Evolutionary conservation across 2,329 filamentous ascomycete species (phyloP), one percentile per base, ranked within the genome.

Genomic region (Scopulariopsis brevicaulis): DNA sequence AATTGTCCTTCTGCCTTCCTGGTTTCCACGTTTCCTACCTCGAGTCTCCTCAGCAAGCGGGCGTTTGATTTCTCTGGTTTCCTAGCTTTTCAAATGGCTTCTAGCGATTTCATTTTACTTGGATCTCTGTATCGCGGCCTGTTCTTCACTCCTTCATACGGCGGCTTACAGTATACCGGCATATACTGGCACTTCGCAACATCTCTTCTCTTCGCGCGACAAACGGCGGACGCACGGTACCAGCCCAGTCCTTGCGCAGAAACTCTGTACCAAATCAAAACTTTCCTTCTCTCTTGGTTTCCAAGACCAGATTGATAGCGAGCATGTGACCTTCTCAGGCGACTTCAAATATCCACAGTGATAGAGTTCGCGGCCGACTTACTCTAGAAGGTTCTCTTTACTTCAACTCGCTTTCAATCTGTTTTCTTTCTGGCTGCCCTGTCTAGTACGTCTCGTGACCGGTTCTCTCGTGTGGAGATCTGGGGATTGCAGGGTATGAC

Each of bases 161-260:
- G n/a, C 46, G 46, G 46, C 46, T 24, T 14, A 22, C 46, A 50
- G 46, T 50, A 50, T 50, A 50, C 46, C 46, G 46, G 46, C 5
- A 50, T 24, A 24, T 50, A 24, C 20, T 50, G 46, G 8, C 18
- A 50, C 11, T 22, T 50, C 22, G n/a, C 46, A 22, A 51, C 46
- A 53, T 20, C 37, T 50, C 54, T 48, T 56, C 34, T 50, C n/a
- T 50, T 50, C 46, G n/a, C 46, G 46, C 40, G 40, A 51, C 43
- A 51, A 52, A 48, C 55, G 52, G 28, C 34, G 55, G 55, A 57
- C 55, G 37, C 50, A 53, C 22, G 48, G 55, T 53, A 57, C 55
- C 55, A 57, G 48, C 46, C 55, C 55, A 57, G 48, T 57, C 55
- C 50, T 43, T 28, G 28, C 50, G 55, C 43, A 48, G 55, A 25